These are phyloP conservation scores for Aureococcus anophagefferens DNA, from an alignment of 108 stramenopile genomes.

Conservation along the genomic window DNA sequence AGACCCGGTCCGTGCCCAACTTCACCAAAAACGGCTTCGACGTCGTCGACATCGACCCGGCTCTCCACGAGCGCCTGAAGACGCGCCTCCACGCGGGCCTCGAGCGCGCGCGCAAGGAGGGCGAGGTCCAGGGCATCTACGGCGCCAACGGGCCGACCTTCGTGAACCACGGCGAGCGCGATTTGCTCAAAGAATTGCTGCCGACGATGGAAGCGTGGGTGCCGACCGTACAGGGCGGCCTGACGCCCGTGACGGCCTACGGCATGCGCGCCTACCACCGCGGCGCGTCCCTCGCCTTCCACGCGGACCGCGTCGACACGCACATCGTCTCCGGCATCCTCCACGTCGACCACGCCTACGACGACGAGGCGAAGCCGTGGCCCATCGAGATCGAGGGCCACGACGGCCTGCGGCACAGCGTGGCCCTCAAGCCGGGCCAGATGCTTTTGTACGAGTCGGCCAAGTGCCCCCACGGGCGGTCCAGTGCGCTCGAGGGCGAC, in stretches of 20 bases:
- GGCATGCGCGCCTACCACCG: slow-evolving; percentile 8
- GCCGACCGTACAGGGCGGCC: neutral
- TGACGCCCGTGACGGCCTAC: slow-evolving; percentile 1
- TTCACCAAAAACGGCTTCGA: neutral
- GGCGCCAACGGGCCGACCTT: neutral
- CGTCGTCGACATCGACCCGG: neutral
- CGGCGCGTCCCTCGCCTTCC: slow-evolving; percentile 8
- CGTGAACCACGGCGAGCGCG: neutral
- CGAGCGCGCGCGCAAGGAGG: neutral
- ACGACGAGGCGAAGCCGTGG: slow-evolving; percentile 49
- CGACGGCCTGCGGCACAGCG: slow-evolving; percentile 49
- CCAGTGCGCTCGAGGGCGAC: slow-evolving; percentile 2
- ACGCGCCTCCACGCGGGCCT: neutral
- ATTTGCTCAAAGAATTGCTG: neutral
- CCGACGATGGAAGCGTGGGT: neutral
- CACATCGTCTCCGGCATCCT: slow-evolving; percentile 14
- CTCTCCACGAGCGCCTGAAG: neutral
- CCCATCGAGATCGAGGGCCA: slow-evolving; percentile 78
- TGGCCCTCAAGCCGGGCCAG: slow-evolving; percentile 4
- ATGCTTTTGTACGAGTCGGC: slow-evolving; percentile 18
- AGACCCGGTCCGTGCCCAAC: neutral
- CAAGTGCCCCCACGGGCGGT: slow-evolving; percentile 10
- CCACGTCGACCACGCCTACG: slow-evolving; percentile 9
- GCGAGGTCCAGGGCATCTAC: neutral
- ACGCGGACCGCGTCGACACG: slow-evolving; percentile 9